phyloP scores from a whole-genome alignment of 2,329 filamentous ascomycete genomes.

The Domatiomyces catenatus region DNA sequence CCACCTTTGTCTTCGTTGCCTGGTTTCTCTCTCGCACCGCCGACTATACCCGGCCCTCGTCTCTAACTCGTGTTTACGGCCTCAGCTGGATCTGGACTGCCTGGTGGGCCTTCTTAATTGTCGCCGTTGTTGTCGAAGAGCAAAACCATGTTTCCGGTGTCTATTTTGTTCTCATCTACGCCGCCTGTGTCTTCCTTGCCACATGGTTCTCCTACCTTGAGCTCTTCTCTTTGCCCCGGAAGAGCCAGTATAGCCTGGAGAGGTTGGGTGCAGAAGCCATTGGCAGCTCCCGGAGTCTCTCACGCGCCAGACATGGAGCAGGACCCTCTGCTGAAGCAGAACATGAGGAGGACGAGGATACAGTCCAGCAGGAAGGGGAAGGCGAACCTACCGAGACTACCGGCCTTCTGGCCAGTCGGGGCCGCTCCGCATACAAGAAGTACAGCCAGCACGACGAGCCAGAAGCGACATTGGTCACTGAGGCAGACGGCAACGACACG shows the following conservation, averaged over 20 bases:
- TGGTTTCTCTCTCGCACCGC: constrained; percentile 73
- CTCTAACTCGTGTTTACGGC: constrained; percentile 66
- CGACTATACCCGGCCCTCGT: constrained; percentile 66
- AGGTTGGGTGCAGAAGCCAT: constrained; percentile 33
- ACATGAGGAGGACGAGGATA: constrained; percentile 26
- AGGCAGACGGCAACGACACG: constrained; percentile 17
- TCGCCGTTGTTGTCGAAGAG: constrained; percentile 60
- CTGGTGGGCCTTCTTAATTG: constrained; percentile 57
- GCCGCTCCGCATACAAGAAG: constrained; percentile 14
- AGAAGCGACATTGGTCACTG: constrained; percentile 10
- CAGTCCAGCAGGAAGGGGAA: constrained; percentile 21
- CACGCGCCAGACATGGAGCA: constrained; percentile 20
- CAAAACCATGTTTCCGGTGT: constrained; percentile 56
- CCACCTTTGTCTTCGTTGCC: constrained; percentile 61
- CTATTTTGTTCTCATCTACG: constrained; percentile 70
- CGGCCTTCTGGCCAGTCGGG: constrained; percentile 9
- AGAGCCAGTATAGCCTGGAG: constrained; percentile 50
- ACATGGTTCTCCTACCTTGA: constrained; percentile 64
- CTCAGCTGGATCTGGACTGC: constrained; percentile 71
- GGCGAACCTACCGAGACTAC: constrained; percentile 15
- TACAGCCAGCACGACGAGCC: constrained; percentile 13
- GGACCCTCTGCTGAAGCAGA: constrained; percentile 17
- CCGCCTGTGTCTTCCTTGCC: constrained; percentile 59
- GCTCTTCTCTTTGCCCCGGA: constrained; percentile 59
- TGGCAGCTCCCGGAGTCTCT: constrained; percentile 21